phyloP scores from a whole-genome alignment of 768 basidiomycete species.

The Pulveroboletus ravenelii region DNA sequence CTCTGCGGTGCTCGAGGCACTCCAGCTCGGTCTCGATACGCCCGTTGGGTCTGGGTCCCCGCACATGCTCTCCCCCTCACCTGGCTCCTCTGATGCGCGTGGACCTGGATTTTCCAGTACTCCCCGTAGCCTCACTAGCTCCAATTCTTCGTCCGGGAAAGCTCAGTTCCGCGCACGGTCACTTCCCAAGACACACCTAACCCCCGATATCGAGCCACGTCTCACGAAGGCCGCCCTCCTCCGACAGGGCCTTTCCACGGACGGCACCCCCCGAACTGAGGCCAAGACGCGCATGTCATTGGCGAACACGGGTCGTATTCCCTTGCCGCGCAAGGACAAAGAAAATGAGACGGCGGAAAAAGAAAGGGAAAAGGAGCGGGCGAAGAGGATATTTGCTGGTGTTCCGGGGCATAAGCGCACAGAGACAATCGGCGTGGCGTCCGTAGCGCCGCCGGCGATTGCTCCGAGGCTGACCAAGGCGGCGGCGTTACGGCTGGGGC shows the following conservation, averaged over 20 bases:
- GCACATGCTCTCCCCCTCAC: conserved; percentile 39
- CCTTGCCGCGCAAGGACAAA: conserved; percentile 26
- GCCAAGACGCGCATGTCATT: conserved; percentile 27
- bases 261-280: conserved; percentile 24
- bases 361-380: conserved; percentile 57
- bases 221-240: conserved; percentile 71
- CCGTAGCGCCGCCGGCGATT: conserved; percentile 65
- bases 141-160: conserved; percentile 40
- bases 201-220: conserved; percentile 73
- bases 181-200: conserved; percentile 54
- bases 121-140: conserved; percentile 30
- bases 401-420: conserved; percentile 80
- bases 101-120: conserved; percentile 17
- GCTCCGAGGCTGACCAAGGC: conserved; percentile 75
- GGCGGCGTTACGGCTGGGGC: conserved; percentile 62
- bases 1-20: conserved; percentile 44
- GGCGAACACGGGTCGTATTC: conserved; percentile 32
- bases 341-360: conserved; percentile 39
- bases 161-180: conserved; percentile 60
- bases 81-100: conserved; percentile 22
- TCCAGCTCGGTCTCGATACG: conserved; percentile 38
- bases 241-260: conserved; percentile 54
- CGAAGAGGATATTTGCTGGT: conserved; percentile 62
- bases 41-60: conserved; percentile 36
- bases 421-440: conserved; percentile 65